Conservation (phyloP, 108 stramenopile genomes). For the Fragilaria radians region DNA sequence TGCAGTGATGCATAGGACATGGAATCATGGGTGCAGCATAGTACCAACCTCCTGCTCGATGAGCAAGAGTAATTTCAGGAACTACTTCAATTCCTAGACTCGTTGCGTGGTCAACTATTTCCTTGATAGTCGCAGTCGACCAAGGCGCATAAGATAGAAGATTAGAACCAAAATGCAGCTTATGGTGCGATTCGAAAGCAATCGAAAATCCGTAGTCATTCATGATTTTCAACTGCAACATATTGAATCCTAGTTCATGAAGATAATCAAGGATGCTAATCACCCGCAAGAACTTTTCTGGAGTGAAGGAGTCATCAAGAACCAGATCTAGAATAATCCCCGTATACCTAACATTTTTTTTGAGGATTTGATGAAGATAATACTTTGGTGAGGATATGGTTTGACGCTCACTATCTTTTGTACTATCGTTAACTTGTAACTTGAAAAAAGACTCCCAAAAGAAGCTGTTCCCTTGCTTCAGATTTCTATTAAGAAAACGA, state of each 20-base stretch:
- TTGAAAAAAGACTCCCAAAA: slow-evolving; percentile 4
- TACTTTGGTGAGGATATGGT: not conserved
- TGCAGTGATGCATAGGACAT: slow-evolving; percentile 18
- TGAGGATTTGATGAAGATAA: not conserved
- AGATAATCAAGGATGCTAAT: slow-evolving; percentile 2
- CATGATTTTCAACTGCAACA: slow-evolving; percentile 21
- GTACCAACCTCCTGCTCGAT: slow-evolving; percentile 23
- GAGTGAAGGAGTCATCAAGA: not conserved
- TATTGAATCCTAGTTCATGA: slow-evolving; percentile 14
- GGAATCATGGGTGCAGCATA: slow-evolving; percentile 10
- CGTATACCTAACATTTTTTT: not conserved
- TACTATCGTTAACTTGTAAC: not conserved
- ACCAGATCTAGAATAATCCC: slow-evolving; percentile 22
- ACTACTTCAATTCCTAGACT: slow-evolving; percentile 16
- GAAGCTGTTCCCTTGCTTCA: not conserved
- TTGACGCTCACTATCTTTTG: not conserved
- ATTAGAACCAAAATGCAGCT: not conserved
- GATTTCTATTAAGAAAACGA: not conserved
- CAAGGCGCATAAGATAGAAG: not conserved
- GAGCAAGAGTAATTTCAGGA: slow-evolving; percentile 27
- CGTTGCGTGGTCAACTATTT: slow-evolving; percentile 3
- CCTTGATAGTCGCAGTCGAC: not conserved
- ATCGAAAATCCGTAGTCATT: slow-evolving; percentile 16
- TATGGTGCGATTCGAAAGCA: not conserved
- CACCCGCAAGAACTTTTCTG: not conserved